Evolutionary conservation across 106 monocot species (phyloP).

Genomic region (Dendrobium officinale): DNA sequence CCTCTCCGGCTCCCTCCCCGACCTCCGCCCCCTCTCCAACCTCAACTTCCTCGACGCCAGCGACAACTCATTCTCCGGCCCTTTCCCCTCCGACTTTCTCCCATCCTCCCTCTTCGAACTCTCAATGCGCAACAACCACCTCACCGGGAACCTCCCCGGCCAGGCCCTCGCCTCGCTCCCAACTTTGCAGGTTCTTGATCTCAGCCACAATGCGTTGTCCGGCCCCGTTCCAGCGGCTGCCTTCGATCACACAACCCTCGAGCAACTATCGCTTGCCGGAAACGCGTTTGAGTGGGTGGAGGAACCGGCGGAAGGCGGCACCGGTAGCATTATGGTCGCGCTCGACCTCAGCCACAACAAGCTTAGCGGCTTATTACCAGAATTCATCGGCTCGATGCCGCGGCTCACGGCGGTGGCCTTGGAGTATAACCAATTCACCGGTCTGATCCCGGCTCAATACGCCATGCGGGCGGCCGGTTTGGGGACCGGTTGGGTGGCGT

Average conservation of each 20-base stretch:
- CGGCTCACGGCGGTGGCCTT: slow-evolving; percentile 44
- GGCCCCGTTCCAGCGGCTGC: slow-evolving; percentile 39
- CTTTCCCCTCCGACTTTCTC: slow-evolving; percentile 19
- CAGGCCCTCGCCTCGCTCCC: slow-evolving; percentile 7
- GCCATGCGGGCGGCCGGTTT: slow-evolving; percentile 32
- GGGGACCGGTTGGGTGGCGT: slow-evolving; percentile 8
- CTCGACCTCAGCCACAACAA: slow-evolving; percentile 47
- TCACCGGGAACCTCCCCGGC: slow-evolving; percentile 24
- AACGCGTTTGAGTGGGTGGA: slow-evolving; percentile 32
- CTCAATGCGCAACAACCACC: slow-evolving; percentile 31
- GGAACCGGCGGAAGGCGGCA: slow-evolving; percentile 7
- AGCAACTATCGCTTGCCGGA: slow-evolving; percentile 39
- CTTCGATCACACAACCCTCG: slow-evolving; percentile 49
- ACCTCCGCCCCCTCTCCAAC: slow-evolving; percentile 12
- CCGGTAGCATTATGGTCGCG: slow-evolving; percentile 34
- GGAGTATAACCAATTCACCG: slow-evolving; percentile 49
- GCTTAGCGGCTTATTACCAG: slow-evolving; percentile 40
- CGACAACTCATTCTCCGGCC: slow-evolving; percentile 46
- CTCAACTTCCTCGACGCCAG: slow-evolving; percentile 47
- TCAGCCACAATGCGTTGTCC: slow-evolving; percentile 37
- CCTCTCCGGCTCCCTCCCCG: slow-evolving; percentile 44
- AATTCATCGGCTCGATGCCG: slow-evolving; percentile 37
- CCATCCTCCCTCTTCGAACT: slow-evolving; percentile 39
- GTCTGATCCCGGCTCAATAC: slow-evolving; percentile 57
- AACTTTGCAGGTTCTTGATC: slow-evolving; percentile 51